Base-by-base conservation (phyloP, 768 basidiomycete species). In the Boletales sp. region DNA sequence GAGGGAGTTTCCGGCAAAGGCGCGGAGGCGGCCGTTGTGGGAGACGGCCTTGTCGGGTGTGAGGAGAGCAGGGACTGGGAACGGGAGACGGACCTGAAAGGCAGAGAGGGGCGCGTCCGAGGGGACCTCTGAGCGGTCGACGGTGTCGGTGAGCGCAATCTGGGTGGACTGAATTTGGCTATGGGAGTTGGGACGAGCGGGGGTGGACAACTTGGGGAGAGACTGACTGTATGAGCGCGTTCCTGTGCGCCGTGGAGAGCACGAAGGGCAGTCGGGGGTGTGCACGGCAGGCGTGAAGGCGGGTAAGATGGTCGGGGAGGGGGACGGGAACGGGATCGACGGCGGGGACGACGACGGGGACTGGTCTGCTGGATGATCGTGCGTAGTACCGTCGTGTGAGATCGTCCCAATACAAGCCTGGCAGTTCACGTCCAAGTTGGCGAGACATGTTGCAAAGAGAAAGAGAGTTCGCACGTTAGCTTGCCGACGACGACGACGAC, bases 341-440 rank as follows among this genome's bases (percentile, higher is more conserved):
- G 3, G 19, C 8, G 13, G 14, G 39, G 21, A 21, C 21, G 21
- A 42, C 0, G 42, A 7, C 9, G 50, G 3, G 14, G 7, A 12
- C 10, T 21, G 21, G 21, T 21, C 21, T 4, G 21, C 32, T 14
- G 40, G 38, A 18, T 15, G 19, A 38, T 14, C 35, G 64, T 4
- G 24, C 11, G 56, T 83, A 85, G 61, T 85, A 84, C 10, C 83
- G 74, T 36, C 79, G 76, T 47, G 63, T 68, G 31, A 61, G 59
- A 51, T 69, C 60, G 58, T 85, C 81, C 69, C 75, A 85, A 59
- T 78, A 79, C 45, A 83, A 65, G 2, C 83, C 83, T 43, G 82
- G 79, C 11, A 83, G 70, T 10, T 32, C 31, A 32, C 31, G 31
- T 32, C n/a, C n/a, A n/a, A n/a, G n/a, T 12, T 77, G 67, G 48